Percentiles rank a stretch among this genome's conserved stretches.
Conservation (phyloP, 2,329 filamentous ascomycete genomes). For the Fusarium oxysporum region DNA sequence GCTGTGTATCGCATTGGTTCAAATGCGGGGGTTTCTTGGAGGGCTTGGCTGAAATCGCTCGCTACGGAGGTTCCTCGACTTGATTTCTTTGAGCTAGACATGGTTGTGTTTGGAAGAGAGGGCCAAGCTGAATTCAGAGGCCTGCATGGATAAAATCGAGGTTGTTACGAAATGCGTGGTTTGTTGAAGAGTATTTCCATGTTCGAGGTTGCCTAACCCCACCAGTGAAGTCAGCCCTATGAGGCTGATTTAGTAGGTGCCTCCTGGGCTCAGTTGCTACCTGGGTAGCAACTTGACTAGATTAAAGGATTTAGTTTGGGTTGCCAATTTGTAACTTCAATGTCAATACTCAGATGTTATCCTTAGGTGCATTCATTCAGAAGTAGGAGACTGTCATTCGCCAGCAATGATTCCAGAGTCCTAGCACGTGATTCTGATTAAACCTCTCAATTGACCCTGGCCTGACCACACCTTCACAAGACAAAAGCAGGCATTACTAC, state of each 20-base stretch:
- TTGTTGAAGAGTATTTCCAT: not conserved
- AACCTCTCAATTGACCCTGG: too few species aligned
- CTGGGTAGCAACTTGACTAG: accelerated
- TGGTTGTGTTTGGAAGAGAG: not conserved
- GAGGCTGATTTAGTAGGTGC: not conserved
- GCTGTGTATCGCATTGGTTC: constrained; percentile 20
- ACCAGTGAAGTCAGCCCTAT: not conserved
- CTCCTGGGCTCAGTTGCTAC: not conserved
- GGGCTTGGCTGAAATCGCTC: not conserved
- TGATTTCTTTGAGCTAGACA: not conserved
- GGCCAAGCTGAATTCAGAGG: accelerated
- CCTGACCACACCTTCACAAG: not conserved
- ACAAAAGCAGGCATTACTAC: not conserved
- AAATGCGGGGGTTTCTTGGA: not conserved
- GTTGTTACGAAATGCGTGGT: not conserved
- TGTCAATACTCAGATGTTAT: not conserved
- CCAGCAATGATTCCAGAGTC: not conserved
- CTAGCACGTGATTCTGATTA: not conserved
- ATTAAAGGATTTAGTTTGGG: accelerated
- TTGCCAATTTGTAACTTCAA: accelerated
- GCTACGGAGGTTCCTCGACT: not conserved
- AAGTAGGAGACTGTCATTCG: too few species aligned
- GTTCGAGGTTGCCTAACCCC: not conserved
- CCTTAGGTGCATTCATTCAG: not conserved
- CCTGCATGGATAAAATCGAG: accelerated